Percentiles rank a stretch among this genome's conserved stretches.
Conservation (phyloP, 371 early-diverging fungal genomes). For the Mortierella sp. region DNA sequence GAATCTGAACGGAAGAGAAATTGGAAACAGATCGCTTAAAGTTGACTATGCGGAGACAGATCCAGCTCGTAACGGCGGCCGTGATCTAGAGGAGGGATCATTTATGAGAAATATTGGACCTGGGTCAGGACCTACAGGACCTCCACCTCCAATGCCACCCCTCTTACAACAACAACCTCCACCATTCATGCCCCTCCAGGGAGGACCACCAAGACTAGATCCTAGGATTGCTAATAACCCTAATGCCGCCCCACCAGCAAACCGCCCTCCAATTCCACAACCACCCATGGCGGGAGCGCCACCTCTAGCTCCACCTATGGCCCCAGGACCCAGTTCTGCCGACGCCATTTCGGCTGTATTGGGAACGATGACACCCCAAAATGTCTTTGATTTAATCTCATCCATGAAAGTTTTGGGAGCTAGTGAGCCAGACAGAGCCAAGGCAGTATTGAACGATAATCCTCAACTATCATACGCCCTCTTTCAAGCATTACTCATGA, state of each 20-base stretch:
- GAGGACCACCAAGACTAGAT: constrained; percentile 31
- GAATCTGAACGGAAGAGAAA: constrained; percentile 80
- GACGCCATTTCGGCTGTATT: constrained; percentile 75
- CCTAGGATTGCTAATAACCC: constrained; percentile 45
- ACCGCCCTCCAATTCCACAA: constrained; percentile 33
- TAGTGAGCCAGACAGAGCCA: constrained; percentile 77
- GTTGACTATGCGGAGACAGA: constrained; percentile 89
- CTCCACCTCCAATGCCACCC: constrained; percentile 37
- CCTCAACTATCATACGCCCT: constrained; percentile 91
- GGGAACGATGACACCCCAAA: constrained; percentile 76
- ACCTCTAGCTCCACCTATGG: constrained; percentile 25
- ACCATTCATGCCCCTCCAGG: constrained; percentile 34
- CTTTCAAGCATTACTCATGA: constrained; percentile 86
- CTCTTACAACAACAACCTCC: constrained; percentile 52
- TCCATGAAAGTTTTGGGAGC: constrained; percentile 81
- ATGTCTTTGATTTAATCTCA: constrained; percentile 79
- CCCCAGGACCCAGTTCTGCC: constrained; percentile 56
- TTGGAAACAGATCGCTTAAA: constrained; percentile 84
- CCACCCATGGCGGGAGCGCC: constrained; percentile 38
- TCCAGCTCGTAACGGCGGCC: constrained; percentile 47
- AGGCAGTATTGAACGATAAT: constrained; percentile 75
- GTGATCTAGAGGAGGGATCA: constrained; percentile 46
- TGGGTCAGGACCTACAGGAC: constrained; percentile 23
- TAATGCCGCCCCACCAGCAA: constrained; percentile 28
- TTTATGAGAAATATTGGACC: constrained; percentile 41